phyloP scores from a whole-genome alignment of 1,284 basidiomycete species.

The Cutaneotrichosporon cutaneum region DNA sequence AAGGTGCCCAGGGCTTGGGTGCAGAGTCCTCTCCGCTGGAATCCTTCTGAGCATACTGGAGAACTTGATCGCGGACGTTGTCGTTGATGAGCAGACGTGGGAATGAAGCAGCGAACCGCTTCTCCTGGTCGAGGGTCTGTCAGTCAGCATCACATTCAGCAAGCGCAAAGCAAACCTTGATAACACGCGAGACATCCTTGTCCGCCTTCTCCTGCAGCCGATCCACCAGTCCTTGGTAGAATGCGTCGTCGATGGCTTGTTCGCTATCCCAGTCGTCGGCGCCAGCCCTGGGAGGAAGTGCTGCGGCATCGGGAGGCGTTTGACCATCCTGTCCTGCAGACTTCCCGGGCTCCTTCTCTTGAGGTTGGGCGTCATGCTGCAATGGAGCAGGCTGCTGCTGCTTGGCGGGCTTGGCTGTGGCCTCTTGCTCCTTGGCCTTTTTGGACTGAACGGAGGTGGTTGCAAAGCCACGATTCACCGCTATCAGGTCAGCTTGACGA shows the following conservation, averaged over 20 bases:
- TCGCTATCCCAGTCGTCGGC: slow-evolving; percentile 44
- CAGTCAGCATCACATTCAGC: background rate
- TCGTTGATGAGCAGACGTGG: slow-evolving; percentile 67
- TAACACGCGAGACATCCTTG: slow-evolving; percentile 73
- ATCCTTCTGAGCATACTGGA: slow-evolving; percentile 40
- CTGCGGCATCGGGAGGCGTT: background rate
- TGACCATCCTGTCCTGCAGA: background rate
- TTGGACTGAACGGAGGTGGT: slow-evolving; percentile 76
- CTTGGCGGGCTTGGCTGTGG: slow-evolving; percentile 20
- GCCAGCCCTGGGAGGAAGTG: slow-evolving; percentile 8
- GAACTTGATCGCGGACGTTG: slow-evolving; percentile 61
- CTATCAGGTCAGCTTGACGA: slow-evolving; percentile 16
- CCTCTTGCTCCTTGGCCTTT: slow-evolving; percentile 59
- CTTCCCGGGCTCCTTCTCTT: background rate
- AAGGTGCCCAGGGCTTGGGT: slow-evolving; percentile 2
- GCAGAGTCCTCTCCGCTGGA: slow-evolving; percentile 35
- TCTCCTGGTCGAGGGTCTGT: slow-evolving; percentile 80
- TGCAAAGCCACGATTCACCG: slow-evolving; percentile 65
- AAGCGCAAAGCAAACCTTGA: slow-evolving; percentile 55
- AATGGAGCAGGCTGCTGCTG: background rate
- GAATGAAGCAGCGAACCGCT: slow-evolving; percentile 68
- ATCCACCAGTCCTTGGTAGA: slow-evolving; percentile 62
- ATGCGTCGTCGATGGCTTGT: slow-evolving; percentile 30
- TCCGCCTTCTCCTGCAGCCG: slow-evolving; percentile 83
- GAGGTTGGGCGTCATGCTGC: background rate